Evolutionary conservation across 1,139 yeast species (phyloP).

Genomic region (Blastobotrys buckinghamii): DNA sequence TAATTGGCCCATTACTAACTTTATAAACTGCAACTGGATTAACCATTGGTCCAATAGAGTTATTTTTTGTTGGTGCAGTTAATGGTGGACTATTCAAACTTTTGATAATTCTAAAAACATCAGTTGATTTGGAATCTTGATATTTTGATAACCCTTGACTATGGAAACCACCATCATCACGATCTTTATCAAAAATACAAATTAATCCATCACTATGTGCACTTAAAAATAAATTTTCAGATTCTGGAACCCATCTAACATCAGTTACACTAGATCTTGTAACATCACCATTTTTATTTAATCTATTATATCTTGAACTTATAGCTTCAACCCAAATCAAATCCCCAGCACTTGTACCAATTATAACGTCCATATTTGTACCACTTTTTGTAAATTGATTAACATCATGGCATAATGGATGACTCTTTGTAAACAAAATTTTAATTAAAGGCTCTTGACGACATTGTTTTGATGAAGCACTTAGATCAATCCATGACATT

Average conservation of each 20-base stretch:
- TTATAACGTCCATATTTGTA: conserved; percentile 40
- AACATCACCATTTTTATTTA: conserved; percentile 44
- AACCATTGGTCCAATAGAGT: conserved; percentile 2
- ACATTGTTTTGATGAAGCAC: conserved; percentile 14
- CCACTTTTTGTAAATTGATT: conserved; percentile 34
- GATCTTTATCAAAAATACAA: conserved; percentile 37
- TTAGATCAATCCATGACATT: conserved; percentile 34
- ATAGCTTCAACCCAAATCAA: conserved; percentile 50
- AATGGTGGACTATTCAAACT: conserved; percentile 16
- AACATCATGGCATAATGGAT: conserved; percentile 39
- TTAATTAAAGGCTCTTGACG: conserved; percentile 36
- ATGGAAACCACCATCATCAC: conserved; percentile 35
- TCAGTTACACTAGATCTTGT: conserved; percentile 35
- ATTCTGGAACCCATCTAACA: conserved; percentile 39
- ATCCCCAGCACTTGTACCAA: conserved; percentile 51
- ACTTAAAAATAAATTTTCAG: conserved; percentile 35
- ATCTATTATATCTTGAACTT: conserved; percentile 42
- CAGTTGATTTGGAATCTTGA: conserved; percentile 24
- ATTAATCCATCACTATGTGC: conserved; percentile 40
- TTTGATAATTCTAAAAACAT: conserved; percentile 26
- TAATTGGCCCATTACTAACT: conserved; percentile 53
- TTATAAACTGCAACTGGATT: conserved; percentile 59
- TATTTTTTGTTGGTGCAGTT: conserved; percentile 1
- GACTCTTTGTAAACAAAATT: conserved; percentile 36
- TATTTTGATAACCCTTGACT: conserved; percentile 20